Evolutionary conservation across 108 stramenopile genomes (phyloP).

Genomic region (Fragilariopsis cylindrus): DNA sequence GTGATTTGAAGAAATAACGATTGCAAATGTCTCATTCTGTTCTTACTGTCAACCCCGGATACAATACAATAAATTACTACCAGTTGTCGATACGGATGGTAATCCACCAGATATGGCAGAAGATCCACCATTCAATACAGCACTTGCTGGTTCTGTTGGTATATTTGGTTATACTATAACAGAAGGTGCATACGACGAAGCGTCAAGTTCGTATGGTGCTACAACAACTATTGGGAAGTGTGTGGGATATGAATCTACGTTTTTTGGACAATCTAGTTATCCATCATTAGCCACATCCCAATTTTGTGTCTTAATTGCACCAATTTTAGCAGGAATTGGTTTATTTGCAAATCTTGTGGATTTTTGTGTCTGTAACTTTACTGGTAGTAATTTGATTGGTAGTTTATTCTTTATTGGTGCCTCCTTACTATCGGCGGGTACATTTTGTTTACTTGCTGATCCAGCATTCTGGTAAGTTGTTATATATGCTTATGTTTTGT

Average conservation of each 20-base stretch:
- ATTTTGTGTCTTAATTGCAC: constrained; percentile 24
- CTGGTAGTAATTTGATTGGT: constrained; percentile 7
- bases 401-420: constrained; percentile 20
- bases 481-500: neutral
- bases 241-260: constrained; percentile 8
- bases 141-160: constrained; percentile 23
- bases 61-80: constrained; percentile 4
- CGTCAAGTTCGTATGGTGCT: too few relatives aligned
- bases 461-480: constrained; percentile 33
- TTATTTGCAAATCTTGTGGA: constrained; percentile 14
- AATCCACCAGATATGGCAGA: constrained; percentile 15
- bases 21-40: neutral
- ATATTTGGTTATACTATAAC: constrained; percentile 27
- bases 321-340: constrained; percentile 3
- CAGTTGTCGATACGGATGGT: constrained; percentile 25
- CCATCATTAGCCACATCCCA: constrained; percentile 28
- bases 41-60: neutral
- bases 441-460: constrained; percentile 28
- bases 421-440: constrained; percentile 19
- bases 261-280: constrained; percentile 12
- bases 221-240: neutral
- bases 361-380: constrained; percentile 24
- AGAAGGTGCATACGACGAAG: neutral
- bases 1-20: neutral
- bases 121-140: constrained; percentile 27